Conservation (phyloP, 257 asterid species). For the Nicotiana attenuata region DNA sequence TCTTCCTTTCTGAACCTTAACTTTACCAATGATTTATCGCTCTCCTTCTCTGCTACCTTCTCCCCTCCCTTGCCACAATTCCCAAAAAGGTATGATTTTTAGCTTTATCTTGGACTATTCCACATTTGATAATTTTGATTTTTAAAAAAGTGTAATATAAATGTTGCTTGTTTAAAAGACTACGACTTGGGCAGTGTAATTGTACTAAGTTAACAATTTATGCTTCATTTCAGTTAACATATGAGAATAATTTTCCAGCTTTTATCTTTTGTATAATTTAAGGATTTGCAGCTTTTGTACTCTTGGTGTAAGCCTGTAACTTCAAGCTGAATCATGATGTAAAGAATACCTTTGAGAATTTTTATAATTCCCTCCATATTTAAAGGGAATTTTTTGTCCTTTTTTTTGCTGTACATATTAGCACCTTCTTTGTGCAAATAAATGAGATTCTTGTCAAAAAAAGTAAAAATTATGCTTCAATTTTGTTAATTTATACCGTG, state of each 20-base stretch:
- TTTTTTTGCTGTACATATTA: neutral
- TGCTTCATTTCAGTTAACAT: neutral
- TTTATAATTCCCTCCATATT: neutral
- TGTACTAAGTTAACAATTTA: neutral
- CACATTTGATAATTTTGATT: too few species aligned
- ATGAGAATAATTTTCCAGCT: neutral
- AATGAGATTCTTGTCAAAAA: neutral
- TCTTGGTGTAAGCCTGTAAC: neutral
- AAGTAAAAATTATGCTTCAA: neutral
- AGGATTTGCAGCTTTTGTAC: neutral
- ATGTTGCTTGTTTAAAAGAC: neutral
- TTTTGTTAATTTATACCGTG: neutral
- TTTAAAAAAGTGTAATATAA: neutral
- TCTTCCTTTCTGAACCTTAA: conserved; percentile 26
- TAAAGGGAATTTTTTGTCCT: neutral
- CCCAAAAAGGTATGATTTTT: conserved; percentile 28
- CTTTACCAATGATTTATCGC: conserved; percentile 13
- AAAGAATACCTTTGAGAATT: neutral
- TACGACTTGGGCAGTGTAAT: neutral
- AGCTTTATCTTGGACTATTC: neutral
- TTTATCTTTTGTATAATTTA: neutral
- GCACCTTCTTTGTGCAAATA: neutral
- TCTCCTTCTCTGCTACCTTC: conserved; percentile 30
- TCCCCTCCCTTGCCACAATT: conserved; percentile 21
- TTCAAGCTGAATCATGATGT: neutral